phyloP scores from a whole-genome alignment of 202 grass and related monocot species.

The Bolboschoenoplectus hybrid region DNA sequence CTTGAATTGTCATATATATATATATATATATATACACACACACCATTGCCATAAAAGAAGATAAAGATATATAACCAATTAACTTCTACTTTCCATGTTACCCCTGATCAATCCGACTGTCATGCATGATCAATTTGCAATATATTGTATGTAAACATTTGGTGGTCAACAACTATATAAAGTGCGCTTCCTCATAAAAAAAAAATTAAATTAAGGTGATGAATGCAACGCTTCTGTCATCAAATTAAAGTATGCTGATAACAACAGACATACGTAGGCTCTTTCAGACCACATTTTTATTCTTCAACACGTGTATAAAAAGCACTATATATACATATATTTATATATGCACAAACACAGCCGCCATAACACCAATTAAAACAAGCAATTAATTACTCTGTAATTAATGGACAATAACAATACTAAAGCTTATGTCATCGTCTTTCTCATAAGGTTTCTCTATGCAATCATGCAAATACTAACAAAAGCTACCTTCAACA shows the following conservation, averaged over 20 bases:
- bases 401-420: conserved; percentile 54
- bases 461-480: conserved; percentile 77
- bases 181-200: too few relatives aligned
- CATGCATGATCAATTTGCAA: too few relatives aligned
- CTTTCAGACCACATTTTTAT: neutral
- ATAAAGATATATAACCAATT: too few relatives aligned
- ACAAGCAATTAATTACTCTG: neutral
- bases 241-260: neutral
- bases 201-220: neutral
- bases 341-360: neutral
- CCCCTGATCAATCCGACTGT: too few relatives aligned
- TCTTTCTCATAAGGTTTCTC: conserved; percentile 63
- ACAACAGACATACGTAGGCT: too few relatives aligned
- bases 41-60: too few relatives aligned
- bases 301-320: neutral
- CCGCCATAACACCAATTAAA: neutral
- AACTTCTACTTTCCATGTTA: too few relatives aligned
- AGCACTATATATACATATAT: neutral
- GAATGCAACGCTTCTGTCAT: neutral
- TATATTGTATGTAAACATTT: too few relatives aligned
- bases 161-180: too few relatives aligned
- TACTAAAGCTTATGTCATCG: conserved; percentile 53
- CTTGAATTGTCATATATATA: too few relatives aligned
- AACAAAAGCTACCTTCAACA: conserved; percentile 69
- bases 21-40: too few relatives aligned